These are phyloP conservation scores for Talaromyces sp. DNA, from an alignment of 2,329 filamentous ascomycete genomes.

Conservation along the genomic window DNA sequence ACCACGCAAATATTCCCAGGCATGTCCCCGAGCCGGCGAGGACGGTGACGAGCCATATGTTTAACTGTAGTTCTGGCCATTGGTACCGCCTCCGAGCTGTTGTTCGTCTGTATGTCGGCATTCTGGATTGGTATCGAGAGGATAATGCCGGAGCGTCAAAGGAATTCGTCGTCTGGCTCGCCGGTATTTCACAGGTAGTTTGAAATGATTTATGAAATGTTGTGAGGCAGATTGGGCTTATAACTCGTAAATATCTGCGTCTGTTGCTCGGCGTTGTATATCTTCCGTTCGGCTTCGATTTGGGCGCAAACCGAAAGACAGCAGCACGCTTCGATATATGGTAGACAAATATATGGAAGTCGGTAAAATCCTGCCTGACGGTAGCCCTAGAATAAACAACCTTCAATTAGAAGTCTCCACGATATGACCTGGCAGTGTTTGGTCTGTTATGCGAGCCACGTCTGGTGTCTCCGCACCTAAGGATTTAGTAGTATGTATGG, in stretches of 20 bases:
- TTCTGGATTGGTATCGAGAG: background rate
- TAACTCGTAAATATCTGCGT: background rate
- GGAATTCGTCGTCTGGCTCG: background rate
- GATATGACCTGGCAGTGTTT: constrained; percentile 2
- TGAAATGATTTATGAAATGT: background rate
- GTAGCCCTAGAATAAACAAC: background rate
- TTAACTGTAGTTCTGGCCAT: constrained; percentile 64
- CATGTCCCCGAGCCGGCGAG: constrained; percentile 56
- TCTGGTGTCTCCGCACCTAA: constrained; percentile 14
- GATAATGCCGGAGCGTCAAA: background rate
- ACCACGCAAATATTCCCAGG: constrained; percentile 59
- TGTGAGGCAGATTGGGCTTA: background rate
- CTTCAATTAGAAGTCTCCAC: constrained; percentile 13
- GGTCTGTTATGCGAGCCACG: constrained; percentile 14
- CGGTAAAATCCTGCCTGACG: background rate
- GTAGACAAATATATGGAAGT: background rate
- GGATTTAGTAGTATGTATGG: background rate
- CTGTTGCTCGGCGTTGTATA: background rate
- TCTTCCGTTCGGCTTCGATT: background rate
- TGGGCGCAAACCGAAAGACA: background rate
- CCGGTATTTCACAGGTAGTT: background rate
- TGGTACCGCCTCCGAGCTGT: constrained; percentile 43
- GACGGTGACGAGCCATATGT: constrained; percentile 63
- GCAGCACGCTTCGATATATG: background rate
- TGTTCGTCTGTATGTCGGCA: constrained; percentile 23